A percentile compares a stretch with the other conserved stretches of the same genome.
These are phyloP conservation scores for Castanopsis chinensis DNA, from an alignment of 306 rosid genomes.

Conservation along the genomic window DNA sequence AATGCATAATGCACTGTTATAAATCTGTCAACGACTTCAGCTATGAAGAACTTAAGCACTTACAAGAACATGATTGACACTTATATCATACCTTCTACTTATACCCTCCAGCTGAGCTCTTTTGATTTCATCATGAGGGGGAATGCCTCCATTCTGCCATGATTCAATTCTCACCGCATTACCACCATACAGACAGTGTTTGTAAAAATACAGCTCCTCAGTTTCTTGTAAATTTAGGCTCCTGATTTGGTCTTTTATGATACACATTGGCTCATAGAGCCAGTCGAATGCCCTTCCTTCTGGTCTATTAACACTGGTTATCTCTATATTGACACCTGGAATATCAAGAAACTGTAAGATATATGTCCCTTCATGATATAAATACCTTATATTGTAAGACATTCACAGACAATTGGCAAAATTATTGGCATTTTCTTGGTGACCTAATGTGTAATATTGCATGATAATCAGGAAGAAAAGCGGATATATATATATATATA, in stretches of 20 bases:
- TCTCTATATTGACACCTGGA: slow-evolving; percentile 19
- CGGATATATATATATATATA: too few species aligned
- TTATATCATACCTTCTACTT: slow-evolving; percentile 20
- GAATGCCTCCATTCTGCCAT: slow-evolving; percentile 20
- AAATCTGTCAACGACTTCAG: neutral
- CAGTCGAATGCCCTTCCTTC: slow-evolving; percentile 26
- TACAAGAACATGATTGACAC: too few species aligned
- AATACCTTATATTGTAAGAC: too few species aligned
- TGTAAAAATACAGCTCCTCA: slow-evolving; percentile 23
- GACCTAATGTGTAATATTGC: too few species aligned
- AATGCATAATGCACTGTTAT: neutral
- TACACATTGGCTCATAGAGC: slow-evolving; percentile 25
- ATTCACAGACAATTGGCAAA: too few species aligned
- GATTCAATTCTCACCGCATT: slow-evolving; percentile 2
- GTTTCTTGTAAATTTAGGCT: slow-evolving; percentile 15
- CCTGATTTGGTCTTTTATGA: slow-evolving; percentile 26
- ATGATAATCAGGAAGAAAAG: too few species aligned
- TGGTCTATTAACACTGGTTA: slow-evolving; percentile 27
- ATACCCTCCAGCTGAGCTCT: slow-evolving; percentile 22
- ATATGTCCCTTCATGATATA: neutral
- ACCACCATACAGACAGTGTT: slow-evolving; percentile 18
- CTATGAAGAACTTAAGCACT: neutral
- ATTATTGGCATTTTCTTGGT: too few species aligned
- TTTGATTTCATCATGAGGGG: slow-evolving; percentile 18
- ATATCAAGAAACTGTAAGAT: neutral